Conservation (phyloP, 2,329 filamentous ascomycete genomes). For the Pseudocercospora cruenta region DNA sequence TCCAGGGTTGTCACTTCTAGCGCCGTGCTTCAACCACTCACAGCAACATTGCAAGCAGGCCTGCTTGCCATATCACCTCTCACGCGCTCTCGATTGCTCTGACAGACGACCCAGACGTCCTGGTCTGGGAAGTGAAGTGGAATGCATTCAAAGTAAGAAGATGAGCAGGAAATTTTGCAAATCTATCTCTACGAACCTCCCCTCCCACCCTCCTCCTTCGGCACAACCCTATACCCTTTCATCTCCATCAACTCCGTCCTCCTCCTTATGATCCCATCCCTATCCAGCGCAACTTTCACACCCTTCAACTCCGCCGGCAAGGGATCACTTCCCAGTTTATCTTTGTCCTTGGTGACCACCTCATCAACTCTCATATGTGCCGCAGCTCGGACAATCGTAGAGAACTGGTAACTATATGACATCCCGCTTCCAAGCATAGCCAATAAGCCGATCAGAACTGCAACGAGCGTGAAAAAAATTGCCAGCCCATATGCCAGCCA, state of each 20-base stretch:
- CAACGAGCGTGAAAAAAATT: conserved; percentile 15
- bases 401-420: conserved; percentile 25
- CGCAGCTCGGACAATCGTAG: conserved; percentile 20
- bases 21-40: too few species aligned
- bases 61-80: too few species aligned
- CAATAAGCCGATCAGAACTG: conserved; percentile 12
- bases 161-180: too few species aligned
- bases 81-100: too few species aligned
- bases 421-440: conserved; percentile 15
- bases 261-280: not conserved
- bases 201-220: too few species aligned
- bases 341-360: not conserved
- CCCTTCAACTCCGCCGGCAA: not conserved
- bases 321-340: not conserved
- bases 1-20: too few species aligned
- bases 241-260: not conserved
- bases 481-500: conserved; percentile 26
- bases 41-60: too few species aligned
- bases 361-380: not conserved
- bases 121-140: too few species aligned
- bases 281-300: not conserved
- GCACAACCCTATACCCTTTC: too few species aligned
- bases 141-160: too few species aligned
- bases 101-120: too few species aligned
- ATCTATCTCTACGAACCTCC: too few species aligned